Base-by-base conservation (phyloP, 2,329 filamentous ascomycete species). In the Blastomyces emzantsi region DNA sequence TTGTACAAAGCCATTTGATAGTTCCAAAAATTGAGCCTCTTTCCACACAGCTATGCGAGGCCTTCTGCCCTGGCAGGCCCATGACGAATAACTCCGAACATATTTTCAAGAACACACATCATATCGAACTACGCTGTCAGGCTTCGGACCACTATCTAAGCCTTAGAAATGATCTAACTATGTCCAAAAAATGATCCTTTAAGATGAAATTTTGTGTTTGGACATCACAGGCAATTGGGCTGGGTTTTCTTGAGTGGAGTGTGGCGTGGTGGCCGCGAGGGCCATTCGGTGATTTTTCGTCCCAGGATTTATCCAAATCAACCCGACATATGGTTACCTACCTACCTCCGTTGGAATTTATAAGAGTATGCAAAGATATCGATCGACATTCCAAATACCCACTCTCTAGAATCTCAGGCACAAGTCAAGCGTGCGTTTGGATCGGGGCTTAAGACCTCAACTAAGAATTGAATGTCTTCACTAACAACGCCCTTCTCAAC, bases 401-500 rank as follows among this genome's bases (percentile, higher is more conserved):
- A 60, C 62, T 67, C 57, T 67, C 64, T 11, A 68, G 66, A n/a
- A 67, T 65, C 58, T 66, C 64, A 30, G 62, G 60, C 45, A 64
- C 66, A 1, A 1, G 61, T 65, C 25, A 67, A 63, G 17, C 64
- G 65, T 36, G 55, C 59, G 51, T 66, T 62, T 8, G 64, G 66
- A 65, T 67, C 65, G 0, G 63, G 65, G 19, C 65, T 47, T 28
- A 68, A 62, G 19, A 68, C 63, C 58, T 28, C 49, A 43, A 62
- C 64, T 45, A 67, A 49, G 49, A 68, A 67, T 41, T 67, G 66
- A 51, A 68, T 62, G 33, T 67, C 67, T 63, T 68, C 67, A 45
- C 59, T 64, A 25, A 63, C 55, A 60, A 68, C 66, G n/a, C 67
- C 67, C 49, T 65, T 68, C 57, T 66, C 65, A 33, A 66, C 62